Evolutionary conservation across 1,284 basidiomycete genomes (phyloP), one percentile per base, ranked within the genome.

Genomic region (Leccinum angustisporum): DNA sequence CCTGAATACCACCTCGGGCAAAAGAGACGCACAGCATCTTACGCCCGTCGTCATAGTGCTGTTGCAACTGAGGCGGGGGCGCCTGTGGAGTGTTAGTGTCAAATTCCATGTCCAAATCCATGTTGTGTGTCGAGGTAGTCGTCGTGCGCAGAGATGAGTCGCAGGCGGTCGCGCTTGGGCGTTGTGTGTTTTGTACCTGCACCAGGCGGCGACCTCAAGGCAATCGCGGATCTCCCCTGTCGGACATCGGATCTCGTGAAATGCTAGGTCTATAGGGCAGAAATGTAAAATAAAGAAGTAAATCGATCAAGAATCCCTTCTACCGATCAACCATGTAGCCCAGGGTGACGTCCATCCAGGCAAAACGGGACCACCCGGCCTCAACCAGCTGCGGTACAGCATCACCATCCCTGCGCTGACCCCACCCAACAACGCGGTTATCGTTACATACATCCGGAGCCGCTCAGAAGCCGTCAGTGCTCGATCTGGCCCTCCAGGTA

Each of bases 101-200:
- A 75, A 86, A 85, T 60, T 85, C 84, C 86, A 91, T 90, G 76
- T 90, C 87, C 81, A 87, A 82, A 77, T 91, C 89, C 90, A 92
- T 92, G 75, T 65, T 77, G 66, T 51, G 36, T 2, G 59, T 21
- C 25, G 43, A 50, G 54, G 58, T 40, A 27, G 66, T 70, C 34
- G 63, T 66, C 25, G 60, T 11, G n/a, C 40, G 18, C 34, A 68
- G 54, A 40, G 54, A 63, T 67, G 59, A 65, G 67, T 72, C 60
- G 59, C 52, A 63, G 59, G 57, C 56, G 33, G 60, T 51, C 53
- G 34, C 21, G 56, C 56, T 62, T 34, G 16, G 53, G 56, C 65
- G 61, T 57, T 61, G 62, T 61, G 62, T 65, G 59, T 63, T 65
- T 69, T 63, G 66, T 64, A 62, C 40, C 59, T 58, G 65, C 61